Base-by-base conservation (phyloP, 495 filamentous ascomycete species). In the Bryoglossum gracile region DNA sequence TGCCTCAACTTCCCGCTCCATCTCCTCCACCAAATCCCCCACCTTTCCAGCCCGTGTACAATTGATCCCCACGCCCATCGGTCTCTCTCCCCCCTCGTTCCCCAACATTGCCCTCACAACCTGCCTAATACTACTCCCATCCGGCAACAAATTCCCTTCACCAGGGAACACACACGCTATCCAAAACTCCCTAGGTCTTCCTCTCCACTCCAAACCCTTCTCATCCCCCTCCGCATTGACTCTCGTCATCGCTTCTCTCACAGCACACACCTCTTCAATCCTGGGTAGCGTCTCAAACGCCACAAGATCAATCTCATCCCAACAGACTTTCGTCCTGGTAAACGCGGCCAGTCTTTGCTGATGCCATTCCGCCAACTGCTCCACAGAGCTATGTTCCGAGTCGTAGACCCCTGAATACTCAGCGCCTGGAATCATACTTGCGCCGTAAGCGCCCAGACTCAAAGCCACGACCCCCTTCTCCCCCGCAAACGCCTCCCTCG, bases 61-160 rank as follows among this genome's bases (percentile, higher is more conserved):
- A 58, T 86, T 86, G 47, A 84, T 71, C 0, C 81, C 81, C 37
- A 86, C 70, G 0, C 76, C 80, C 75, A 75, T 80, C 0, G 81
- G 80, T 8, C 55, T 53, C 8, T 21, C 22, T 8, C 14, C 19
- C 3, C 42, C 49, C 4, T 38, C 36, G 28, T 18, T 38, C 32
- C 37, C 33, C 8, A 60, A 37, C 53, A 60, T 56, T 13, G 42
- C 49, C 2, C 16, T 13, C 18, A 78, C 70, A 40, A 72, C 72
- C 38, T 75, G 67, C 33, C 70, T 61, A 11, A 73, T 58, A 5
- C 34, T 32, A 43, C 56, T 68, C 8, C 70, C 73, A 53, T 76
- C 74, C 0, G 74, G 74, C 14, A 76, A 60, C 8, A 40, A 56
- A 40, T 65, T 60, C 23, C 49, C 61, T 30, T 71, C 65, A 10